Conservation (phyloP, 768 basidiomycete species). For the Saitozyma sp. region DNA sequence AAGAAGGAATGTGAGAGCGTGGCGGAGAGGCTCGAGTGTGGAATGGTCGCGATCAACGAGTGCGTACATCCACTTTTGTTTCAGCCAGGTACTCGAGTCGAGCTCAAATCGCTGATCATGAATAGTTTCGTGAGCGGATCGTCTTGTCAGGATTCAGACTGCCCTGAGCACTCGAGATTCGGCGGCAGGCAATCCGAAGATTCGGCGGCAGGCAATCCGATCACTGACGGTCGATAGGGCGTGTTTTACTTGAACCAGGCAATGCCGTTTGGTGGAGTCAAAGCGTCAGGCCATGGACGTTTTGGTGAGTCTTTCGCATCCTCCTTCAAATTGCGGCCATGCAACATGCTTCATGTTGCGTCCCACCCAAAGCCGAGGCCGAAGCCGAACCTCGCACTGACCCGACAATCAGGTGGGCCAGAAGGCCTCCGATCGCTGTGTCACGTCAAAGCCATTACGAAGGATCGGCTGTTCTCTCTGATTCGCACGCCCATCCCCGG, state of each 20-base stretch:
- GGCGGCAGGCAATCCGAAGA: too few relatives aligned
- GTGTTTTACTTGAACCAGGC: constrained; percentile 67
- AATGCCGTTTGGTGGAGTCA: constrained; percentile 91
- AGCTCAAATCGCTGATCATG: too few relatives aligned
- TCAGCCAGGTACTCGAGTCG: not conserved
- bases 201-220: too few relatives aligned
- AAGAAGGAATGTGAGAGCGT: constrained; percentile 75
- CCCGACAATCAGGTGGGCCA: constrained; percentile 66
- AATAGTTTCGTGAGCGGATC: too few relatives aligned
- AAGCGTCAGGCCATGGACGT: constrained; percentile 87
- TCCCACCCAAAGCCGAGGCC: too few relatives aligned
- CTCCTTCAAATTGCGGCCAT: too few relatives aligned
- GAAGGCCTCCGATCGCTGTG: constrained; percentile 89
- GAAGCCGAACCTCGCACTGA: not conserved
- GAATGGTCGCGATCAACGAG: constrained; percentile 97
- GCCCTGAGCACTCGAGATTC: too few relatives aligned
- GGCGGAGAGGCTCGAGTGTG: constrained; percentile 79
- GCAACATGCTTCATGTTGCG: not conserved
- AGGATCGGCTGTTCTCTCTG: constrained; percentile 79
- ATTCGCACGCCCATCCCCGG: constrained; percentile 83
- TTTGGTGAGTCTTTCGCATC: constrained; percentile 64
- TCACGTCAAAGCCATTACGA: constrained; percentile 80
- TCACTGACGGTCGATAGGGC: constrained; percentile 58
- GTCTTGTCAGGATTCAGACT: too few relatives aligned
- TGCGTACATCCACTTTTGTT: constrained; percentile 57